Conservation (phyloP, 106 monocot genomes). For the Vanilla planifolia region DNA sequence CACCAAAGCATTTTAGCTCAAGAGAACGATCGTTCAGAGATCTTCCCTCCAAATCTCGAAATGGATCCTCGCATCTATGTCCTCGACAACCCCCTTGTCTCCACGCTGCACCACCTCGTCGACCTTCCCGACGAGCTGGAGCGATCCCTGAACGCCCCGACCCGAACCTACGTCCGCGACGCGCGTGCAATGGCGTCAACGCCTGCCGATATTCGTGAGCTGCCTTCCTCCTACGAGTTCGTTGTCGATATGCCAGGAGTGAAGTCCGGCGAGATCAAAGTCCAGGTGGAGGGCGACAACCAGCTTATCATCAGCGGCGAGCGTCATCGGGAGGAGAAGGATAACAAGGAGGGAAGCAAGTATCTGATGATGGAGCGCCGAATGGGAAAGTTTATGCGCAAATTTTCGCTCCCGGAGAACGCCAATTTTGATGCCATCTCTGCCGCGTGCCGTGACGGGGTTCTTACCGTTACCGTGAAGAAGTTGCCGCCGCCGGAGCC, state of each 20-base stretch:
- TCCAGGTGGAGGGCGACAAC: constrained; percentile 39
- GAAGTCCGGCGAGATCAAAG: constrained; percentile 41
- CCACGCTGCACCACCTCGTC: constrained; percentile 43
- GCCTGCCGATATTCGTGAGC: constrained; percentile 77
- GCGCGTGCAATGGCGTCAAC: constrained; percentile 57
- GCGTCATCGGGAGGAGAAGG: constrained; percentile 22
- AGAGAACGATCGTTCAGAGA: background rate
- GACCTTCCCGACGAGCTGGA: constrained; percentile 28
- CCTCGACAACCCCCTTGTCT: constrained; percentile 9
- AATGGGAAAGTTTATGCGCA: constrained; percentile 77
- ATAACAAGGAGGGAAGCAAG: constrained; percentile 37
- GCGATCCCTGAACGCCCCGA: constrained; percentile 41
- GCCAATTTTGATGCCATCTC: constrained; percentile 37
- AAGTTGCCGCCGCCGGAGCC: constrained; percentile 75
- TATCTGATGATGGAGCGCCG: constrained; percentile 63
- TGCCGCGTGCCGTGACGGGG: constrained; percentile 58
- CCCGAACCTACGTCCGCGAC: constrained; percentile 58
- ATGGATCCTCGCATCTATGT: constrained; percentile 3
- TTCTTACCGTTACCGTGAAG: constrained; percentile 56
- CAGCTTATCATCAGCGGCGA: constrained; percentile 26
- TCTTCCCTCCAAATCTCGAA: too few relatives aligned
- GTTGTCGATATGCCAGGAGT: constrained; percentile 79
- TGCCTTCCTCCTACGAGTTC: constrained; percentile 44
- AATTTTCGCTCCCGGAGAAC: constrained; percentile 51
- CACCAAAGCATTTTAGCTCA: background rate